phyloP scores from a whole-genome alignment of 2,329 filamentous ascomycete species.

The Fusarium agapanthi region DNA sequence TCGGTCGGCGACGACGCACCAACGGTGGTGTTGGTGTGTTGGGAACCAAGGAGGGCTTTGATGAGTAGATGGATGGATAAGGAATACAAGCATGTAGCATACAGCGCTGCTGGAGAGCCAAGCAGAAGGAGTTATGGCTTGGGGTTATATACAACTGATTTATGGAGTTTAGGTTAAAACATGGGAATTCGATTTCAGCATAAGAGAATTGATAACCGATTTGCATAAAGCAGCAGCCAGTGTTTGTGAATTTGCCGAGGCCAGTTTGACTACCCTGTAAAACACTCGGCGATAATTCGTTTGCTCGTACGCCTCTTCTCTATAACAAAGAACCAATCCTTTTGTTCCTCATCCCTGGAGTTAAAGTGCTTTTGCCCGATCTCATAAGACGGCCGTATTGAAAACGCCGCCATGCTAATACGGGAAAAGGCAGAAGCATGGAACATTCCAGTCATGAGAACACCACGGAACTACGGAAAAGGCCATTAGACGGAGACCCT shows the following conservation, averaged over 20 bases:
- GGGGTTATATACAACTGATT: conserved; percentile 26
- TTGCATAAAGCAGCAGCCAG: neutral
- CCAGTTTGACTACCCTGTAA: neutral
- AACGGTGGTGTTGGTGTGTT: conserved; percentile 59
- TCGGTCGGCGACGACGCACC: conserved; percentile 58
- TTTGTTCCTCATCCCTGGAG: neutral
- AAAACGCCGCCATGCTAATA: neutral
- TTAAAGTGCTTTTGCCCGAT: conserved; percentile 7
- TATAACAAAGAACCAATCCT: neutral
- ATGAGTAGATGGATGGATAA: conserved; percentile 28
- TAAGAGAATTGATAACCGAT: neutral
- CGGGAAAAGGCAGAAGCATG: neutral
- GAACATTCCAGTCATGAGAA: conserved; percentile 37
- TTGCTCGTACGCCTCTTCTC: neutral
- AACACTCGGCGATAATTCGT: neutral
- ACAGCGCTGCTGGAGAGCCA: conserved; percentile 11
- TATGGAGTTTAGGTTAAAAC: conserved; percentile 39
- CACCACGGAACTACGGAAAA: conserved; percentile 12
- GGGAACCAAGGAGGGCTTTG: conserved; percentile 55
- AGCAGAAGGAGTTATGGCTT: conserved; percentile 29
- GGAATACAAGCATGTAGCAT: conserved; percentile 14
- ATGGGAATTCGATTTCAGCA: conserved; percentile 26
- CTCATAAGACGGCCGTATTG: neutral
- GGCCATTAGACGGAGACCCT: conserved; percentile 15
- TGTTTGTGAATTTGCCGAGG: neutral